Base-by-base conservation (phyloP, 768 basidiomycete genomes). In the Wakefieldia striispora region DNA sequence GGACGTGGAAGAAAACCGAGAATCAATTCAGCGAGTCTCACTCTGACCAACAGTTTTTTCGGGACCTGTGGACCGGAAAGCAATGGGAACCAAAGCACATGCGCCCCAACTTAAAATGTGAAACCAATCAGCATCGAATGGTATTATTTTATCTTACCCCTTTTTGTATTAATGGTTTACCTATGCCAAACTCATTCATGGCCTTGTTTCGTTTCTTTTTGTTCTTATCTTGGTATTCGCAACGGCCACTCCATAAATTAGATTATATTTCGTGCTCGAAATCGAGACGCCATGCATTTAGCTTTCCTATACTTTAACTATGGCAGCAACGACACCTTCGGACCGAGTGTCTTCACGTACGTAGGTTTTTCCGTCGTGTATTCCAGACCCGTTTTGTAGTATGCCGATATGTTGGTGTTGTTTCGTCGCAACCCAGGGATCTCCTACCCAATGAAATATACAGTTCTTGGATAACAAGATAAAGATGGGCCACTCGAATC, bases 101-200 rank as follows among this genome's bases (percentile, higher is more conserved):
- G 45, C 45, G 24, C 24, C 24, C 44, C 44, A 51, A 51, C 40
- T 40, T 52, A 46, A 45, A 27, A 17, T 20, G 17, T 35, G 27
- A 52, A 49, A 49, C 23, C 48, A 60, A 61, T 61, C 45, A 8
- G 23, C 31, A 36, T 33, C 49, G 35, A 53, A 45, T 43, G 58
- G 49, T 61, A 61, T 54, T 61, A 61, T 54, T 59, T 33, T 65
- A 63, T 54, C 51, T 47, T 65, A 63, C 40, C 46, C 33, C 43
- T 51, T 41, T n/a, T 14, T 63, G 62, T 63, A 63, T 56, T 65
- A 63, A 56, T 63, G 33, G 20, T 41, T 53, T 54, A 56, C 53
- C 53, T 46, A 63, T 63, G 62, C 59, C 33, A 33, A 50, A 62
- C 51, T 49, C 46, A 31, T 27, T 11, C 21, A 20, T 16, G 19